These are phyloP conservation scores for Cladosporium sp. DNA, from an alignment of 2,329 filamentous ascomycete genomes.

Conservation along the genomic window DNA sequence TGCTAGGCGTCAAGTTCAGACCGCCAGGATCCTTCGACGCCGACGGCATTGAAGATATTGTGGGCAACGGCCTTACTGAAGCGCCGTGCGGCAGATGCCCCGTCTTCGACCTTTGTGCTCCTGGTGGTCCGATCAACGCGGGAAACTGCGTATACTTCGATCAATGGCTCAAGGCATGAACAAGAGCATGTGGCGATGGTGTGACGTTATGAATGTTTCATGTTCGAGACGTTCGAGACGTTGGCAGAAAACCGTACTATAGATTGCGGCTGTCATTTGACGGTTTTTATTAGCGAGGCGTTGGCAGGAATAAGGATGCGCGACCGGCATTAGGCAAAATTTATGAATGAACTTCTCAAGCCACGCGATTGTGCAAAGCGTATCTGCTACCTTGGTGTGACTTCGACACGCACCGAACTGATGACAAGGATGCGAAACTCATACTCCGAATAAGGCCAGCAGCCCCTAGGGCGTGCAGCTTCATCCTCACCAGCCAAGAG, in stretches of 20 bases:
- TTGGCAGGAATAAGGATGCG: conserved; percentile 11
- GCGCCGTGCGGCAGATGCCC: conserved; percentile 88
- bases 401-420: no score
- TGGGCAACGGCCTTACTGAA: conserved; percentile 74
- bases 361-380: background rate
- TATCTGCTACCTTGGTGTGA: background rate
- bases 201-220: conserved; percentile 2
- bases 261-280: conserved; percentile 2
- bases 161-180: conserved; percentile 62
- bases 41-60: conserved; percentile 39
- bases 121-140: conserved; percentile 84
- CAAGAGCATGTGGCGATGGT: background rate
- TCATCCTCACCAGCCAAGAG: background rate
- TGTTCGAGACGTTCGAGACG: background rate
- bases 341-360: background rate
- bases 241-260: background rate
- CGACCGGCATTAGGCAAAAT: background rate
- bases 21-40: conserved; percentile 20
- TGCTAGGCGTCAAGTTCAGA: conserved; percentile 30
- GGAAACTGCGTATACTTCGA: conserved; percentile 89
- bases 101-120: conserved; percentile 86
- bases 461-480: conserved; percentile 1
- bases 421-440: background rate
- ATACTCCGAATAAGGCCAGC: background rate
- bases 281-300: conserved; percentile 15